Evolutionary conservation across 1,284 basidiomycete genomes (phyloP).

Genomic region (Tetrapyrgos nigripes): DNA sequence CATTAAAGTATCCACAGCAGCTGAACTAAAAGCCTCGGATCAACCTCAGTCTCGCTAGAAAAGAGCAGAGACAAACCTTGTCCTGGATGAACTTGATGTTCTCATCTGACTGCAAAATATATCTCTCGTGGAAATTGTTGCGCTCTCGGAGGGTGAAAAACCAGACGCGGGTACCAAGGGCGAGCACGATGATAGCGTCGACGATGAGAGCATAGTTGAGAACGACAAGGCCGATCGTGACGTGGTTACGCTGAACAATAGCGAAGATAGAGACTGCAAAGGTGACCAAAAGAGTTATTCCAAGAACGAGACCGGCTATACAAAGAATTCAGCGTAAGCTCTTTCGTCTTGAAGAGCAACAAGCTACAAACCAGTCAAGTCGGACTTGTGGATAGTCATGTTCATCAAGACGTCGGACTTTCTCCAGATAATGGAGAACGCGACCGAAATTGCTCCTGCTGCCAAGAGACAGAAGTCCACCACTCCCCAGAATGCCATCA

Average conservation of each 20-base stretch:
- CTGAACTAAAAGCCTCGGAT: constrained; percentile 51
- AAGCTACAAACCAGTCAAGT: constrained; percentile 56
- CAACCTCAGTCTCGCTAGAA: neutral
- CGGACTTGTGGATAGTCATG: constrained; percentile 62
- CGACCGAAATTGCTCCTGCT: constrained; percentile 69
- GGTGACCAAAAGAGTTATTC: constrained; percentile 70
- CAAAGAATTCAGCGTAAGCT: neutral
- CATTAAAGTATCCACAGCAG: constrained; percentile 86
- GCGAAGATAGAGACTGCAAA: constrained; percentile 74
- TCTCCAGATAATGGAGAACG: constrained; percentile 75
- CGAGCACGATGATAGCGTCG: constrained; percentile 62
- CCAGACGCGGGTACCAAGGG: constrained; percentile 79
- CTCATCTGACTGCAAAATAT: constrained; percentile 50
- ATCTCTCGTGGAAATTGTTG: constrained; percentile 66
- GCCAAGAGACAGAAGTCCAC: constrained; percentile 72
- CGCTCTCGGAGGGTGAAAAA: constrained; percentile 77
- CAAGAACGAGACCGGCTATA: constrained; percentile 74
- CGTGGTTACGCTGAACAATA: constrained; percentile 71
- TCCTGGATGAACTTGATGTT: constrained; percentile 73
- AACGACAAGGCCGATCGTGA: constrained; percentile 68
- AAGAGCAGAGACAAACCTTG: constrained; percentile 49
- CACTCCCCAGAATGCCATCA: constrained; percentile 74
- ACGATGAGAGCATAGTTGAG: constrained; percentile 77
- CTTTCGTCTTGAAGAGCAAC: neutral
- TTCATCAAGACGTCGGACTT: constrained; percentile 70